These are phyloP conservation scores for Globisporangium iwayamae DNA, from an alignment of 352 stramenopile species.

Conservation along the genomic window DNA sequence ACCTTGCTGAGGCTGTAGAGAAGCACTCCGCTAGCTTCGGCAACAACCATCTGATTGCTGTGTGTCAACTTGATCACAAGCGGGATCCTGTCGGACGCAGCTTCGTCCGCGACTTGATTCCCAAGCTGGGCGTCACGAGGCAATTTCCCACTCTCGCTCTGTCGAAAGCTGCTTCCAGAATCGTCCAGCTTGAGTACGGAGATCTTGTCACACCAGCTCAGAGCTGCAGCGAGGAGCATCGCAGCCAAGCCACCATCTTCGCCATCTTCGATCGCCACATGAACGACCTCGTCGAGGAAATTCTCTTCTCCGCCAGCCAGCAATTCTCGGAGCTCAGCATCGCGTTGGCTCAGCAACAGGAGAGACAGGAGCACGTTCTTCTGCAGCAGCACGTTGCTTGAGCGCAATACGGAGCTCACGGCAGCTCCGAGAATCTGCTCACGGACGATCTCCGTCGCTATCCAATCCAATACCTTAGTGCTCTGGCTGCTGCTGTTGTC, in stretches of 20 bases:
- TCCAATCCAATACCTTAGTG: conserved; percentile 5
- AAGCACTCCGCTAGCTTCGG: conserved; percentile 2
- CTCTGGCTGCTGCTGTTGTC: not conserved
- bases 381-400: conserved; percentile 17
- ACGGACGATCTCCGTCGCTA: not conserved
- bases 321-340: not conserved
- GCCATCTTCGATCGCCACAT: conserved; percentile 1
- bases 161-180: conserved; percentile 3
- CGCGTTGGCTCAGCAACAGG: not conserved
- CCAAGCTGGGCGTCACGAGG: not conserved
- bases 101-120: not conserved
- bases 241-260: conserved; percentile 10
- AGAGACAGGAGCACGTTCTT: conserved; percentile 15
- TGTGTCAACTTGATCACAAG: conserved; percentile 1
- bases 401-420: conserved; percentile 8
- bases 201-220: conserved; percentile 13
- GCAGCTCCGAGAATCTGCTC: conserved; percentile 4
- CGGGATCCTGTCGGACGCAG: not conserved
- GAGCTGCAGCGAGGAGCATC: conserved; percentile 7
- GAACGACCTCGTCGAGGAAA: conserved; percentile 9
- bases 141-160: not conserved
- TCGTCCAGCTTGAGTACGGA: conserved; percentile 13
- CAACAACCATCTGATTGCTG: not conserved
- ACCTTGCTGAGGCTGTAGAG: conserved; percentile 9
- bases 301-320: conserved; percentile 5